Base-by-base conservation (phyloP, 306 rosid species). In the Crataegus laevigata region DNA sequence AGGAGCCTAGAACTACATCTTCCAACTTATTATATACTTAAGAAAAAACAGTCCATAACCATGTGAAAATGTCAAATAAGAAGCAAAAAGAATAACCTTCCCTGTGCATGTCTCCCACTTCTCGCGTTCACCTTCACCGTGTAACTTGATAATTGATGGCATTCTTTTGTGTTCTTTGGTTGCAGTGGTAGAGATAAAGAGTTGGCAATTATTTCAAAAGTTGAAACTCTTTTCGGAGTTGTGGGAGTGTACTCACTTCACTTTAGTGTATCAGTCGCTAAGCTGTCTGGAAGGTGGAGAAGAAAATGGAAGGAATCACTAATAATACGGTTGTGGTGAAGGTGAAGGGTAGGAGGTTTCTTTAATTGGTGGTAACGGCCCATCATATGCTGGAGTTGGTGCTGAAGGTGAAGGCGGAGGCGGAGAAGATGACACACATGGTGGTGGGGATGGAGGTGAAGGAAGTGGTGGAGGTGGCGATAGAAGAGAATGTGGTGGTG, bases 391-490 rank as follows among this genome's bases (percentile, higher is more conserved):
- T 57, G 75, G 75, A n/a, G 32, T 18, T 58, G 82, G 74, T 30
- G 78, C 69, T 21, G 69, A 65, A 24, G 67, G 34, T 34, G 71
- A 54, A 61, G 79, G 63, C 52, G 75, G 72, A 0, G 66, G 43
- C 36, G 43, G 74, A 66, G 73, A 73, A 66, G 19, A 11, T 66
- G 26, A 1, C 19, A 28, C 73, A 26, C 73, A 75, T 38, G 73
- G 69, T 18, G 82, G 68, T 19, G 65, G 81, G 45, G 81, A 45
- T 43, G 69, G 61, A 78, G 78, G 58, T 64, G 71, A 75, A 0
- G 73, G 69, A 1, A 30, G 65, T 11, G 77, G 72, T 12, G 72
- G 78, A n/a, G 66, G 67, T 6, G 77, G 77, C 0, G 81, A 68
- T 2, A 68, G 80, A 25, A 73, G 65, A 24, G 82, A 75, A 40